Conservation (phyloP, 2,329 filamentous ascomycete species). For the Paecilomyces formosus region DNA sequence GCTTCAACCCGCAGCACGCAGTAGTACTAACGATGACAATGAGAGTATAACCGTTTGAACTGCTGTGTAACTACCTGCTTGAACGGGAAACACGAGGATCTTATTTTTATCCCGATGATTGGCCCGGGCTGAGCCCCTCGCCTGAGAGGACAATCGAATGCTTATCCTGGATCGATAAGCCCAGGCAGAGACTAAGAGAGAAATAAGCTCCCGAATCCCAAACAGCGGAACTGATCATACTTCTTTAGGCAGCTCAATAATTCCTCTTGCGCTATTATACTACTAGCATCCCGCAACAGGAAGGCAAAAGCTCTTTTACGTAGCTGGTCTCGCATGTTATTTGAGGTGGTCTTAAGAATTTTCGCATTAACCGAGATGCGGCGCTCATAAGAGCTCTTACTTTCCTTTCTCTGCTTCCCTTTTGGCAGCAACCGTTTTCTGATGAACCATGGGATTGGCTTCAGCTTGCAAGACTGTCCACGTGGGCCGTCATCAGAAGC, state of each 20-base stretch:
- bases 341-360: background rate
- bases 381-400: background rate
- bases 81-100: background rate
- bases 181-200: background rate
- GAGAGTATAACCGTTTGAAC: background rate
- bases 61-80: background rate
- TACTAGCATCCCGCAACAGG: background rate
- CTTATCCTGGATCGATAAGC: background rate
- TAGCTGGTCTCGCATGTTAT: background rate
- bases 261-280: background rate
- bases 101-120: background rate
- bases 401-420: background rate
- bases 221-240: background rate
- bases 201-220: background rate
- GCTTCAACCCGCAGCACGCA: background rate
- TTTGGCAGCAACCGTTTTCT: background rate
- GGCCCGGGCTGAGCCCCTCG: background rate
- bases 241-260: background rate
- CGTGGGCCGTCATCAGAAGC: conserved; percentile 27
- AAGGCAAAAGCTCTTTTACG: background rate
- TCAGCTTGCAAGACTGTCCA: conserved; percentile 21
- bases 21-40: too few species aligned
- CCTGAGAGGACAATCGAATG: background rate
- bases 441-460: conserved; percentile 11
- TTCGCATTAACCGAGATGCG: background rate